Conservation (phyloP, 768 basidiomycete genomes). For the Gyrodon lividus region DNA sequence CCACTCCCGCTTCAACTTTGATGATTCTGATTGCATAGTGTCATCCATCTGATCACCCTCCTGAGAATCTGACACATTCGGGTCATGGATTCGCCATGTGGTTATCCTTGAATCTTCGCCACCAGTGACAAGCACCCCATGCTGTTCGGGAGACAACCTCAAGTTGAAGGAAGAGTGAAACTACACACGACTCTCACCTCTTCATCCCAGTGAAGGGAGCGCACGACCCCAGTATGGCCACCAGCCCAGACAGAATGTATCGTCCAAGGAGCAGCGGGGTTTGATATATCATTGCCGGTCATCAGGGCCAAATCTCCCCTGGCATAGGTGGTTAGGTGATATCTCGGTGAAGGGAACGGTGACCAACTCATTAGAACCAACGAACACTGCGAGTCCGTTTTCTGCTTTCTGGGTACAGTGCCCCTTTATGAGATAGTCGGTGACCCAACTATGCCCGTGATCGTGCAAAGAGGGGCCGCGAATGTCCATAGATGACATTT, state of each 20-base stretch:
- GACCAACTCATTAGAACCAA: conserved; percentile 72
- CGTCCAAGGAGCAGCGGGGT: conserved; percentile 44
- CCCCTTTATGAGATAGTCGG: conserved; percentile 70
- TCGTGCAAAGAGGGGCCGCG: conserved; percentile 62
- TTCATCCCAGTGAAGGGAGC: conserved; percentile 57
- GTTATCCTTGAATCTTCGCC: conserved; percentile 51
- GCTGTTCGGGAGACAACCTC: conserved; percentile 28
- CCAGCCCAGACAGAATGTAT: conserved; percentile 52
- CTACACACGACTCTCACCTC: conserved; percentile 32
- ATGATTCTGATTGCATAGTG: conserved; percentile 10
- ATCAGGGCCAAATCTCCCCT: conserved; percentile 62
- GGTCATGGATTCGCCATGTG: conserved; percentile 35
- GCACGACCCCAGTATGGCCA: conserved; percentile 56
- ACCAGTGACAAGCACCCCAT: conserved; percentile 43
- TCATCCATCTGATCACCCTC: conserved; percentile 6
- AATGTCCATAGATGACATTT: conserved; percentile 56
- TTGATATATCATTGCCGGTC: conserved; percentile 42
- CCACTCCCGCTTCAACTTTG: conserved; percentile 25
- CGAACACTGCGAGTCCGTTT: conserved; percentile 51
- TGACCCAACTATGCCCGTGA: conserved; percentile 64
- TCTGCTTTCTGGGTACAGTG: conserved; percentile 27
- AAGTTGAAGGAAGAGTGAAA: neutral
- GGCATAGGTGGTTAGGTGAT: conserved; percentile 1
- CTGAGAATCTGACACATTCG: neutral
- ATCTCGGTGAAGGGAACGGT: neutral